These are phyloP conservation scores for Tarenaya hassleriana DNA, from an alignment of 345 rosid species.

Conservation along the genomic window DNA sequence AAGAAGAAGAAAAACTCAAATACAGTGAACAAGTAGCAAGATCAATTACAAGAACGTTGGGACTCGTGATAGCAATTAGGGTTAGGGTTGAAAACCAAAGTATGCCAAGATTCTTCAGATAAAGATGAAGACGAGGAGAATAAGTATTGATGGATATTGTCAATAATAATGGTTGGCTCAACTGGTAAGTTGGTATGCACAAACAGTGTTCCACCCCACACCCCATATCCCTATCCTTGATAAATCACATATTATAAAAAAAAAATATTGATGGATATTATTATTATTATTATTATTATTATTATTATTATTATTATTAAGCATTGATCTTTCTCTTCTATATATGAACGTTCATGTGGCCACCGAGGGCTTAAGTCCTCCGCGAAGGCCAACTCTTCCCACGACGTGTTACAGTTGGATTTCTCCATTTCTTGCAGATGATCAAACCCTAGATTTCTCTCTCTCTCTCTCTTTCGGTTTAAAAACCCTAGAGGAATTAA, in stretches of 20 bases:
- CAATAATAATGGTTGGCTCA: no score
- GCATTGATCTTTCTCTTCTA: slow-evolving; percentile 84
- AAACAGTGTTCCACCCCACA: no score
- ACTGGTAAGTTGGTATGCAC: no score
- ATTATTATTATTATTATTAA: slow-evolving; percentile 27
- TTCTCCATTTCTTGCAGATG: slow-evolving; percentile 25
- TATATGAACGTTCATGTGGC: slow-evolving; percentile 97
- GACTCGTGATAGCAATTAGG: slow-evolving; percentile 41
- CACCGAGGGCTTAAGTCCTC: slow-evolving; percentile 96
- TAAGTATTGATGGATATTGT: slow-evolving; percentile 30
- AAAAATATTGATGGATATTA: no score
- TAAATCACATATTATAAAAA: no score
- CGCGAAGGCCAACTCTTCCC: slow-evolving; percentile 91
- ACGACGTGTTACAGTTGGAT: slow-evolving; percentile 41
- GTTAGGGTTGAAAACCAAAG: slow-evolving; percentile 52
- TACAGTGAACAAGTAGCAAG: slow-evolving; percentile 27
- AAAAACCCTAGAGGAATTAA: slow-evolving; percentile 31
- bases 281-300: no score
- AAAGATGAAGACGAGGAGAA: no score
- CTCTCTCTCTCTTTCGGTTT: no score
- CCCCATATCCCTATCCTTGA: no score
- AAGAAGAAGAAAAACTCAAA: no score
- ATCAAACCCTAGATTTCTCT: slow-evolving; percentile 27
- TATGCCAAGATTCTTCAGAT: slow-evolving; percentile 31
- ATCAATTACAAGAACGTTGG: slow-evolving; percentile 25